Conservation (phyloP, 2,329 filamentous ascomycete species). For the Beauveria bassiana region DNA sequence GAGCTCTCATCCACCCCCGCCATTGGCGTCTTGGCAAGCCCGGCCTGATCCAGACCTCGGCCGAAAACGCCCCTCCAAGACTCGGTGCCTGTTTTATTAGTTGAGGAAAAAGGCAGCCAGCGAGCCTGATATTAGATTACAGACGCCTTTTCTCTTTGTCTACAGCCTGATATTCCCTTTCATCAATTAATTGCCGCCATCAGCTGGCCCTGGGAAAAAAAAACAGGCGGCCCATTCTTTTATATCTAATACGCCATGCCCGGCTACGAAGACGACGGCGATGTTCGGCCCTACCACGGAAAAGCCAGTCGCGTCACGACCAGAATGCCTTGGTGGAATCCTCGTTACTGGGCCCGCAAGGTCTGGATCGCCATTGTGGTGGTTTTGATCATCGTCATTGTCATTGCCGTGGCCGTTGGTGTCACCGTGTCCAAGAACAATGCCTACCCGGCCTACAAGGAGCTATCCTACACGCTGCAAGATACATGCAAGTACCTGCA, state of each 20-base stretch:
- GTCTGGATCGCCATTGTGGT: slow-evolving; percentile 38
- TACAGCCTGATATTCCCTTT: no score
- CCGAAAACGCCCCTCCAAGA: background rate
- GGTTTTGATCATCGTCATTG: slow-evolving; percentile 35
- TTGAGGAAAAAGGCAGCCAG: background rate
- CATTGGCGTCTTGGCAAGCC: slow-evolving; percentile 1
- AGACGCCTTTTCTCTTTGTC: background rate
- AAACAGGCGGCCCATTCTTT: no score
- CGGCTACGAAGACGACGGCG: slow-evolving; percentile 19
- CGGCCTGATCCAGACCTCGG: background rate
- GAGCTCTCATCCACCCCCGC: background rate
- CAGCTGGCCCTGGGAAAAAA: no score
- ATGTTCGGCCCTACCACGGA: slow-evolving; percentile 9
- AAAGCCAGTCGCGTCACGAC: slow-evolving; percentile 17
- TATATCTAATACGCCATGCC: slow-evolving; percentile 1
- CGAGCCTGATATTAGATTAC: background rate
- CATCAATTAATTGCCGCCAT: no score
- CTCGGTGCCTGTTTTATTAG: background rate
- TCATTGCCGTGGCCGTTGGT: slow-evolving; percentile 39
- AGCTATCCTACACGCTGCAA: slow-evolving; percentile 37
- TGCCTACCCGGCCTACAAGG: slow-evolving; percentile 41
- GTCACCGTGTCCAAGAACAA: slow-evolving; percentile 32
- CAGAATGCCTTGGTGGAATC: slow-evolving; percentile 35
- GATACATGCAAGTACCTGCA: slow-evolving; percentile 38
- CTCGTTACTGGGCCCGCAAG: slow-evolving; percentile 45